These are phyloP conservation scores for Hydrangea macrophylla DNA, from an alignment of 148 eudicot species.

Conservation along the genomic window DNA sequence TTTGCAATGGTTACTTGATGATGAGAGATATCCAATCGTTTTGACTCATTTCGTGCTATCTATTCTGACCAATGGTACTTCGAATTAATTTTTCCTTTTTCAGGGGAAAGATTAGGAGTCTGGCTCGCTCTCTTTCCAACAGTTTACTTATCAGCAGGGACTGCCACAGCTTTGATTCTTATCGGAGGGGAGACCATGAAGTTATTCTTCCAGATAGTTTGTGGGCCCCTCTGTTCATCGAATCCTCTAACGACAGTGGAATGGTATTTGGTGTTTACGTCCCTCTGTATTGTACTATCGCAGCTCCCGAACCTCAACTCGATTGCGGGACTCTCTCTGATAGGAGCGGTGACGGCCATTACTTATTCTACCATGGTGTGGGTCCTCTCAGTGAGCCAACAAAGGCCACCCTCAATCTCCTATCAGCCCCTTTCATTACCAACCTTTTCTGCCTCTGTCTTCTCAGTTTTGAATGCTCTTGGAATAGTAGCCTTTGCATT, in stretches of 20 bases:
- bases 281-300: slow-evolving; percentile 81
- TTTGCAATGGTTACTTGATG: neutral
- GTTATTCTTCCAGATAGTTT: slow-evolving; percentile 81
- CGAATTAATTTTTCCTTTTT: neutral
- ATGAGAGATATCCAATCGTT: neutral
- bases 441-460: slow-evolving; percentile 59
- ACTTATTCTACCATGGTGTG: slow-evolving; percentile 92
- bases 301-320: slow-evolving; percentile 97
- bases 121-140: slow-evolving; percentile 99
- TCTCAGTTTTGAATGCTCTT: slow-evolving; percentile 81
- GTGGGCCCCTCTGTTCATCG: slow-evolving; percentile 87
- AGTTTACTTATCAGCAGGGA: slow-evolving; percentile 91
- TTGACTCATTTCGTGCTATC: neutral
- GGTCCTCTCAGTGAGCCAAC: slow-evolving; percentile 88
- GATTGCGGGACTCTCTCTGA: slow-evolving; percentile 91
- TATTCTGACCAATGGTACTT: neutral
- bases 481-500: slow-evolving; percentile 97
- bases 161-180: slow-evolving; percentile 88
- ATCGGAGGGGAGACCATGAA: slow-evolving; percentile 98
- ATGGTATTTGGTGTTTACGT: slow-evolving; percentile 98
- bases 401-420: slow-evolving; percentile 67
- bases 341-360: slow-evolving; percentile 96
- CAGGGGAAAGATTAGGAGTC: slow-evolving; percentile 82
- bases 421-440: slow-evolving; percentile 72
- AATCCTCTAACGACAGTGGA: slow-evolving; percentile 96